These are phyloP conservation scores for Eutypa lata DNA, from an alignment of 2,329 filamentous ascomycete species.

Conservation along the genomic window DNA sequence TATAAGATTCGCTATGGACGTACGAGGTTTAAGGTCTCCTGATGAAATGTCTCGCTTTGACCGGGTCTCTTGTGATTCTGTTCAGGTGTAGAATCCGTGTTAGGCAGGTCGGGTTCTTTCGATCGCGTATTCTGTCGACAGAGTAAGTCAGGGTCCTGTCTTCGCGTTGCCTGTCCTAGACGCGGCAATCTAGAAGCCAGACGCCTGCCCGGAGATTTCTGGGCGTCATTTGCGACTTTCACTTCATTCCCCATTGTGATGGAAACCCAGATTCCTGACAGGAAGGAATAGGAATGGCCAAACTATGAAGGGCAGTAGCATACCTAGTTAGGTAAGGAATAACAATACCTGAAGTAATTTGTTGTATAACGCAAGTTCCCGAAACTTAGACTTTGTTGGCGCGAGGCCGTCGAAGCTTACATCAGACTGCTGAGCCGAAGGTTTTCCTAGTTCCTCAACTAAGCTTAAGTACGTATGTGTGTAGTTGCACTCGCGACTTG, in stretches of 20 bases:
- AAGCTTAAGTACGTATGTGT: too few species aligned
- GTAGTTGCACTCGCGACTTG: too few species aligned
- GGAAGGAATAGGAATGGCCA: background rate
- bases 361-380: background rate
- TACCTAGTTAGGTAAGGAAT: conserved; percentile 13
- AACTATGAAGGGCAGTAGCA: conserved; percentile 8
- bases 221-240: conserved; percentile 2
- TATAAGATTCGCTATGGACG: background rate
- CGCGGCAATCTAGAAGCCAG: conserved; percentile 17
- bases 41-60: background rate
- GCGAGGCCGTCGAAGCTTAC: background rate
- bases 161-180: conserved; percentile 6
- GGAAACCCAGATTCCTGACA: background rate
- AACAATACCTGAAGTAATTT: background rate
- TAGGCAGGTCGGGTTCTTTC: conserved; percentile 2
- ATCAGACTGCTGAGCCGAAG: background rate
- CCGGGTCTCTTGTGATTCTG: conserved; percentile 6
- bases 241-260: conserved; percentile 14
- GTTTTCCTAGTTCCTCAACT: background rate
- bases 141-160: conserved; percentile 13
- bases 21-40: background rate
- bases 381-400: background rate
- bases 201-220: conserved; percentile 4
- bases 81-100: conserved; percentile 4
- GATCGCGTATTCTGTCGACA: conserved; percentile 12